Base-by-base conservation (phyloP, 805 yeast species). In the Huiozyma sinensis region DNA sequence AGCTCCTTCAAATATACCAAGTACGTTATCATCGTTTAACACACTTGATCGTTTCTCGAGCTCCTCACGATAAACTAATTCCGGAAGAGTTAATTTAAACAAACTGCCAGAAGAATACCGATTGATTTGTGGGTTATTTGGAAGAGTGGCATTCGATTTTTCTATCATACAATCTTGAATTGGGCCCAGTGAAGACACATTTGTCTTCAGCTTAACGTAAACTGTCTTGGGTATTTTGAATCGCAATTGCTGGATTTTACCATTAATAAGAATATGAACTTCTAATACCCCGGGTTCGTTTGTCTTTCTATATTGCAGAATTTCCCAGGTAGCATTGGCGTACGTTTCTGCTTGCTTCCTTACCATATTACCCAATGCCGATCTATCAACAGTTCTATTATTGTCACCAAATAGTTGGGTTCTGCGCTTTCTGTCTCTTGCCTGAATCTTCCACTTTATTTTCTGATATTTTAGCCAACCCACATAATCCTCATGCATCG, bases 391-490 rank as follows among this genome's bases (percentile, higher is more conserved):
- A 2, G 77, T 58, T 28, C 68, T 74, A 1, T 71, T 64, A 6
- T 73, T 67, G 30, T 71, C 69, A 33, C 99, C 99, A 68, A 92
- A 90, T 28, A 94, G 63, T 50, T 78, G 80, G 44, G 71, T 72
- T 56, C 97, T 73, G 55, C 94, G 75, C 43, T 71, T 73, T 52
- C 87, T 73, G 47, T 81, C 83, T 48, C 76, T 75, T n/a, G 75
- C 72, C 58, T 87, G 95, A 9, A 77, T 67, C 40, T 67, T 75
- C 99, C 99, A 92, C 57, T 85, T 85, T n/a, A 78, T 72, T 61
- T 90, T 88, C 62, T 84, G 90, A 55, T 83, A 83, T 30, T 66
- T 64, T 47, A 92, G 67, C 67, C 83, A 84, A 0, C 74, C 81
- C 12, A 60, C 72, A 61, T 84, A 84, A 53, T 84, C 88, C 10